Percentiles rank a stretch among this genome's conserved stretches.
Conservation (phyloP, 1,139 yeast genomes). For the Debaryomyces singareniensis region DNA sequence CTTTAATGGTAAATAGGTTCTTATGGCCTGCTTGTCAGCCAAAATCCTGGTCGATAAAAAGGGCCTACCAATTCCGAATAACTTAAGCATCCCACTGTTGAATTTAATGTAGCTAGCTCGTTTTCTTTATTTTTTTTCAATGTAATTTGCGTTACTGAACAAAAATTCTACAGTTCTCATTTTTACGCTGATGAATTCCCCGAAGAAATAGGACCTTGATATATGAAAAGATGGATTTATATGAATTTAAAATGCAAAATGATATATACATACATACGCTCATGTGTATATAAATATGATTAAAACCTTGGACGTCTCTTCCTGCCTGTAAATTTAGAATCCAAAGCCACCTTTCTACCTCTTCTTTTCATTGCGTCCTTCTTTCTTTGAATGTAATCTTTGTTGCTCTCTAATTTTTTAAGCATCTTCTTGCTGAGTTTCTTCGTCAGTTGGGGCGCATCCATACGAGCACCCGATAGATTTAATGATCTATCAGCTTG, state of each 20-base stretch:
- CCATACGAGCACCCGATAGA: slow-evolving; percentile 76
- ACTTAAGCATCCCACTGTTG: too few relatives aligned
- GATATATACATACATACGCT: background rate
- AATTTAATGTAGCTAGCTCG: too few relatives aligned
- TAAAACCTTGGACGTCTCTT: slow-evolving; percentile 77
- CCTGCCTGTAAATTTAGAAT: slow-evolving; percentile 90
- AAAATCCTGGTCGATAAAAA: too few relatives aligned
- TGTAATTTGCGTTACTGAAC: too few relatives aligned
- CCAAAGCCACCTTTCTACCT: slow-evolving; percentile 84
- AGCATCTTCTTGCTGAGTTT: slow-evolving; percentile 43
- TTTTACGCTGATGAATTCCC: background rate
- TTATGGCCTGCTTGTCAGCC: too few relatives aligned
- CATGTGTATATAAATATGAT: background rate
- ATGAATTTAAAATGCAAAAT: background rate
- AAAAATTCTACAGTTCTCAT: background rate
- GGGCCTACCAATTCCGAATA: too few relatives aligned
- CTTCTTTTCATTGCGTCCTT: slow-evolving; percentile 89
- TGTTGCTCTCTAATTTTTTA: slow-evolving; percentile 64
- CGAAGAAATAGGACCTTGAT: background rate
- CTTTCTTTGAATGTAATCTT: slow-evolving; percentile 82
- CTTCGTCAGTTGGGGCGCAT: slow-evolving; percentile 42
- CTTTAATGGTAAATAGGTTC: background rate
- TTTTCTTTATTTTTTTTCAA: too few relatives aligned
- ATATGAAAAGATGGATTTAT: background rate
- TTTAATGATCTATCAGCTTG: slow-evolving; percentile 62